Evolutionary conservation across 1,284 basidiomycete genomes (phyloP).

Genomic region (Rhodotorula sp.): DNA sequence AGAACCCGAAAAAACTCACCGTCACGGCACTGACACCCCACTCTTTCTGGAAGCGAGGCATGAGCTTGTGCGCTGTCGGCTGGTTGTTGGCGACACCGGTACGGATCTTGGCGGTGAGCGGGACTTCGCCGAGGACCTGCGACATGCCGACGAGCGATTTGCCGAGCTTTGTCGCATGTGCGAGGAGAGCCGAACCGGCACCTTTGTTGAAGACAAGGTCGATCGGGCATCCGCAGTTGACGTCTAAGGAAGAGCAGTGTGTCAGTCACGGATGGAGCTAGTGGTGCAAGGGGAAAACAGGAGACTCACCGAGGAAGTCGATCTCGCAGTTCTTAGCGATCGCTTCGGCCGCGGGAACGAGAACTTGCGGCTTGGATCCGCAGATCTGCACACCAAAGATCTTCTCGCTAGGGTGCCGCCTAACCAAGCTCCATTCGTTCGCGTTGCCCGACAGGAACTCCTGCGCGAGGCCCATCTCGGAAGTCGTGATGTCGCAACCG

Average conservation of each 20-base stretch:
- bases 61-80: slow-evolving; percentile 86
- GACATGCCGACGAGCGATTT: slow-evolving; percentile 91
- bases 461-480: slow-evolving; percentile 66
- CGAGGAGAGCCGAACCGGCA: slow-evolving; percentile 64
- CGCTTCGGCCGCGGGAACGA: slow-evolving; percentile 81
- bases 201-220: slow-evolving; percentile 82
- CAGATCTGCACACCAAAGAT: slow-evolving; percentile 84
- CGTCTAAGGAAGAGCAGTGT: slow-evolving; percentile 71
- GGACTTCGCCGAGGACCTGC: slow-evolving; percentile 82
- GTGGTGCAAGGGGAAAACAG: not conserved
- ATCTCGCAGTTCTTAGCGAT: slow-evolving; percentile 63
- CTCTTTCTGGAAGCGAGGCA: slow-evolving; percentile 75
- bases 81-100: slow-evolving; percentile 77
- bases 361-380: slow-evolving; percentile 69
- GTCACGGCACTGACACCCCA: slow-evolving; percentile 79
- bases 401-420: slow-evolving; percentile 79
- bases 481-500: slow-evolving; percentile 92
- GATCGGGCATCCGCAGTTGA: slow-evolving; percentile 97
- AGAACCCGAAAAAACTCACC: slow-evolving; percentile 52
- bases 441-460: slow-evolving; percentile 64
- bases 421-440: slow-evolving; percentile 86
- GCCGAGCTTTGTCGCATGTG: slow-evolving; percentile 74
- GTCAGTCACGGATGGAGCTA: slow-evolving; percentile 15
- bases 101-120: slow-evolving; percentile 90
- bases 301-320: slow-evolving; percentile 42